phyloP scores from a whole-genome alignment of 1,284 basidiomycete species.

The Chalciporus sp. region DNA sequence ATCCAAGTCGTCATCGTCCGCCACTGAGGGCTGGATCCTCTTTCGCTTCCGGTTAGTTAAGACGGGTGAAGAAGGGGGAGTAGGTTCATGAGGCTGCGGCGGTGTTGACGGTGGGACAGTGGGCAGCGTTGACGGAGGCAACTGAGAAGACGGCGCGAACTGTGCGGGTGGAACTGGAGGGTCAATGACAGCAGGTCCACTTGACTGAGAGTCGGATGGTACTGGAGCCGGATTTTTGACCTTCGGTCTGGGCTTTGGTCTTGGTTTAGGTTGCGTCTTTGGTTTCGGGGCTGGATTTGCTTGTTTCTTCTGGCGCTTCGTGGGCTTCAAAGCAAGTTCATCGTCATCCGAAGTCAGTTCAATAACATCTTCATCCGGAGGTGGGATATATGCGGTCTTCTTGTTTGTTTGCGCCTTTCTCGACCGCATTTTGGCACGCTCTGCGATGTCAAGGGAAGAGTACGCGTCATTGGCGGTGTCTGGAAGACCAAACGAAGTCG shows the following conservation, averaged over 20 bases:
- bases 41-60: slow-evolving; percentile 29
- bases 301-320: slow-evolving; percentile 33
- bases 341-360: slow-evolving; percentile 37
- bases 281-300: slow-evolving; percentile 9
- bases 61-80: slow-evolving; percentile 27
- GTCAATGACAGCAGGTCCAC: neutral
- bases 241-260: slow-evolving; percentile 29
- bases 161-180: neutral
- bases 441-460: slow-evolving; percentile 42
- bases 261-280: slow-evolving; percentile 19
- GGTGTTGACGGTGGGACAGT: slow-evolving; percentile 32
- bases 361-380: slow-evolving; percentile 27
- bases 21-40: slow-evolving; percentile 15
- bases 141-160: slow-evolving; percentile 9
- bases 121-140: slow-evolving; percentile 25
- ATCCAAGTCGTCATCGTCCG: slow-evolving; percentile 18
- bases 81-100: slow-evolving; percentile 19
- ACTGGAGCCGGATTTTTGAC: slow-evolving; percentile 11
- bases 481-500: slow-evolving; percentile 9
- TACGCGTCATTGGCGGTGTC: slow-evolving; percentile 21
- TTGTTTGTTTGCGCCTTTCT: slow-evolving; percentile 30
- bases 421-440: slow-evolving; percentile 48
- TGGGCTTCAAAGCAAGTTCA: slow-evolving; percentile 28
- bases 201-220: slow-evolving; percentile 11
- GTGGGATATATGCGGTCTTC: slow-evolving; percentile 1